Conservation (phyloP, 192 early-diverging fungal genomes). For the Neocallimastix lanati region DNA sequence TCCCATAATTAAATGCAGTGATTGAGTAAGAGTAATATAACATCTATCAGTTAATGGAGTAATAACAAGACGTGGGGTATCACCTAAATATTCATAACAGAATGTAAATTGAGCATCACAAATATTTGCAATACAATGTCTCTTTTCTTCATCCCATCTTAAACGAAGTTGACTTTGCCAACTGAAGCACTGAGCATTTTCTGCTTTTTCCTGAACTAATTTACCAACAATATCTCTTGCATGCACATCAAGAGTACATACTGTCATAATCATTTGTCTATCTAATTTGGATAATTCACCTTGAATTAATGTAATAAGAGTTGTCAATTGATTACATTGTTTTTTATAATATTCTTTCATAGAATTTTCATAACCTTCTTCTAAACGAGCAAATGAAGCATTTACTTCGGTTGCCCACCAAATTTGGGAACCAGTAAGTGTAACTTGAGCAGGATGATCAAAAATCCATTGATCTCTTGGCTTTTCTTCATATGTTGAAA, state of each 20-base stretch:
- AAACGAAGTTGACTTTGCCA: slow-evolving; percentile 45
- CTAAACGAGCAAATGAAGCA: slow-evolving; percentile 32
- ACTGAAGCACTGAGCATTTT: slow-evolving; percentile 41
- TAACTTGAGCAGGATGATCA: slow-evolving; percentile 44
- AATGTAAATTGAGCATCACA: slow-evolving; percentile 44
- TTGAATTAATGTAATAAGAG: slow-evolving; percentile 40
- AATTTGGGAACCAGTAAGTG: slow-evolving; percentile 38
- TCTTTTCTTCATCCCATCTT: slow-evolving; percentile 39
- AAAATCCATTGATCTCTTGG: slow-evolving; percentile 54
- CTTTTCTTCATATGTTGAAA: slow-evolving; percentile 44
- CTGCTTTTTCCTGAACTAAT: slow-evolving; percentile 42
- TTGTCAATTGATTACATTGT: slow-evolving; percentile 44
- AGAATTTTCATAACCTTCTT: slow-evolving; percentile 49
- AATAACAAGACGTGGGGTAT: slow-evolving; percentile 43
- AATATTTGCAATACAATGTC: slow-evolving; percentile 46
- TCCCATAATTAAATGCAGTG: slow-evolving; percentile 43
- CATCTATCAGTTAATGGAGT: slow-evolving; percentile 46
- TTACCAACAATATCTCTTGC: slow-evolving; percentile 49
- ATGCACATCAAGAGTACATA: slow-evolving; percentile 47
- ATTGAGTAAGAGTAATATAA: slow-evolving; percentile 46
- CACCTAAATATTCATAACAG: slow-evolving; percentile 45
- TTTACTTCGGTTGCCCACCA: slow-evolving; percentile 59
- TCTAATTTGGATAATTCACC: slow-evolving; percentile 25
- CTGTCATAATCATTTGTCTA: slow-evolving; percentile 52
- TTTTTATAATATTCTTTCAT: slow-evolving; percentile 55